Percentiles rank a stretch among this genome's conserved stretches.
These are phyloP conservation scores for Blastomyces percursus DNA, from an alignment of 2,329 filamentous ascomycete genomes.

Conservation along the genomic window DNA sequence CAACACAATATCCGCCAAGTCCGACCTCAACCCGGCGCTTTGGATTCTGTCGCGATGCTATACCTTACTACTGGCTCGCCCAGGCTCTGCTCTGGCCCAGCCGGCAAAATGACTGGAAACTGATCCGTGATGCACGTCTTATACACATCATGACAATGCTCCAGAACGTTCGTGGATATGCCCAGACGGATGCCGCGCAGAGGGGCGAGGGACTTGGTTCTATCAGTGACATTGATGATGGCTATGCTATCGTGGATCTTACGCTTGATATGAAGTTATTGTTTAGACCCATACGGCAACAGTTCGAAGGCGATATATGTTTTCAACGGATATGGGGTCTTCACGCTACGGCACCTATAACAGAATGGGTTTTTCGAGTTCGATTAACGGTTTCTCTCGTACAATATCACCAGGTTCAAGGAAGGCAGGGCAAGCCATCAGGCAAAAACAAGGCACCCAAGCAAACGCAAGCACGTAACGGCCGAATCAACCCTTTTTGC, in stretches of 20 bases:
- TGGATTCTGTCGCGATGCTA: slow-evolving; percentile 60
- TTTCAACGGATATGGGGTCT: not conserved
- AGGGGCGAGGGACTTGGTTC: slow-evolving; percentile 58
- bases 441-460: not conserved
- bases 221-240: slow-evolving; percentile 56
- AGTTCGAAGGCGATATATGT: not conserved
- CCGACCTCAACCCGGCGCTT: slow-evolving; percentile 47
- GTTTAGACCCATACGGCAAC: slow-evolving; percentile 45
- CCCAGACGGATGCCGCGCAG: slow-evolving; percentile 53
- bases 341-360: not conserved
- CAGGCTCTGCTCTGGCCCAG: slow-evolving; percentile 54
- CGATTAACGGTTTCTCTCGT: not conserved
- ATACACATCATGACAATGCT: slow-evolving; percentile 50
- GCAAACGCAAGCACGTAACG: not conserved
- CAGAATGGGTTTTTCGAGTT: not conserved
- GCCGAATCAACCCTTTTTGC: not conserved
- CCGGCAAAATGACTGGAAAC: slow-evolving; percentile 42
- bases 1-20: slow-evolving; percentile 51
- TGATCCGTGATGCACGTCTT: slow-evolving; percentile 50
- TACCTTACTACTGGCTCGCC: slow-evolving; percentile 64
- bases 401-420: not conserved
- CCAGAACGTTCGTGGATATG: slow-evolving; percentile 48
- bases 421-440: not conserved
- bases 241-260: slow-evolving; percentile 52
- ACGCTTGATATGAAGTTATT: slow-evolving; percentile 61